Base-by-base conservation (phyloP, 495 filamentous ascomycete species). In the Trichoderma reesei region DNA sequence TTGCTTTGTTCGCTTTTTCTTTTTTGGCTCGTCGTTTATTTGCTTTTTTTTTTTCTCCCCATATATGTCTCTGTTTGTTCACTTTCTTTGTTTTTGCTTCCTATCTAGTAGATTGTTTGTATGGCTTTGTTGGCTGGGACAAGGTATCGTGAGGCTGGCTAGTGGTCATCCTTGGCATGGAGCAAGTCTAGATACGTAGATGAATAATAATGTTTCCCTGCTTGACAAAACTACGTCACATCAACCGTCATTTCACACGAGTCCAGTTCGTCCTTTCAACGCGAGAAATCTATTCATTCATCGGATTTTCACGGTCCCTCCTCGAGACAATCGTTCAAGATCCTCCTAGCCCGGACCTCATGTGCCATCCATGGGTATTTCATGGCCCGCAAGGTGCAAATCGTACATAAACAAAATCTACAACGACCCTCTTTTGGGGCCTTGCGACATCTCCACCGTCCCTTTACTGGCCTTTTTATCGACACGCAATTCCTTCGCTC, bases 351-450 rank as follows among this genome's bases (percentile, higher is more conserved):
- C 20, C 31, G 16, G 51, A 56, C 18, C 8, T 56, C 51, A 56
- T 56, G 51, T 56, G 51, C 51, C 51, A 56, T 56, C 51, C 51
- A 31, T 56, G 20, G 20, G 20, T 56, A 33, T 56, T 56, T 33
- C 51, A 18, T 56, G 51, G 51, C 51, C 20, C 51, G 26, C 31
- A 20, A 56, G 51, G 34, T 56, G 31, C 51, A 56, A 56, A 56
- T 56, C 31, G 51, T 56, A 56, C 51, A 56, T 56, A 56, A 31
- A 34, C 51, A 56, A 56, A 56, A 56, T 56, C 51, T 34, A 56
- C 51, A 56, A 9, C 51, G 11, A 20, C 51, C 51, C 26, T 10
- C 31, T 34, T 14, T 34, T 26, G 8, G 13, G 31, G 10, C 20
- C 11, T 56, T 56, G 51, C 10, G 9, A 1, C 1, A 16, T 33